These are phyloP conservation scores for carrot (Daucus carota) DNA, from an alignment of 129 eudicot genomes.

Conservation along the genomic window DNA sequence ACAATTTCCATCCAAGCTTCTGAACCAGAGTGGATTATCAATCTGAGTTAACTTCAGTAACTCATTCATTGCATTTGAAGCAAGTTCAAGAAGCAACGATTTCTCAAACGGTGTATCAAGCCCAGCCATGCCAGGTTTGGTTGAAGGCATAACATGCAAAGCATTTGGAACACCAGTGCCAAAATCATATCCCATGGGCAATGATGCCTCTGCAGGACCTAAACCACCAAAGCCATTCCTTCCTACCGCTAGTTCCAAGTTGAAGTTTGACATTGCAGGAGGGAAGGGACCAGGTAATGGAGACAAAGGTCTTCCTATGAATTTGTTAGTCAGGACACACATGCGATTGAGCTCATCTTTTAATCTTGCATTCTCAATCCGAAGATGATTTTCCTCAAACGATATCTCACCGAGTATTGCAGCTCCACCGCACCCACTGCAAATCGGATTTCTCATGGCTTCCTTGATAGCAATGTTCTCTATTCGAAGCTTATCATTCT, in stretches of 20 bases:
- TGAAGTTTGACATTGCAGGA: constrained; percentile 29
- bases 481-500: constrained; percentile 55
- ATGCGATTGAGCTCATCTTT: constrained; percentile 61
- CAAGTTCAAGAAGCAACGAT: constrained; percentile 49
- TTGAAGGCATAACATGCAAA: constrained; percentile 31
- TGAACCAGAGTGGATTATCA: constrained; percentile 60
- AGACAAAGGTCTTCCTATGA: constrained; percentile 45
- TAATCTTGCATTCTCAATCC: constrained; percentile 68
- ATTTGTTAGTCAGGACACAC: constrained; percentile 50
- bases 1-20: constrained; percentile 41
- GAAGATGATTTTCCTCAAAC: constrained; percentile 51
- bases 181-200: constrained; percentile 69
- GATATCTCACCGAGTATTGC: constrained; percentile 65
- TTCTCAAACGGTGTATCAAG: constrained; percentile 42
- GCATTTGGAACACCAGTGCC: constrained; percentile 34
- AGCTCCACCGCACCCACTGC: constrained; percentile 65
- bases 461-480: constrained; percentile 76
- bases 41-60: constrained; percentile 58
- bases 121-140: constrained; percentile 27
- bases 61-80: constrained; percentile 71
- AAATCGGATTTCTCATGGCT: constrained; percentile 51
- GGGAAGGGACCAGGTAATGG: constrained; percentile 21
- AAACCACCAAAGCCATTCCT: constrained; percentile 47
- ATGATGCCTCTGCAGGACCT: constrained; percentile 34
- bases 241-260: constrained; percentile 58